Conservation (phyloP, 345 rosid genomes). For the Sisymbrium irio region DNA sequence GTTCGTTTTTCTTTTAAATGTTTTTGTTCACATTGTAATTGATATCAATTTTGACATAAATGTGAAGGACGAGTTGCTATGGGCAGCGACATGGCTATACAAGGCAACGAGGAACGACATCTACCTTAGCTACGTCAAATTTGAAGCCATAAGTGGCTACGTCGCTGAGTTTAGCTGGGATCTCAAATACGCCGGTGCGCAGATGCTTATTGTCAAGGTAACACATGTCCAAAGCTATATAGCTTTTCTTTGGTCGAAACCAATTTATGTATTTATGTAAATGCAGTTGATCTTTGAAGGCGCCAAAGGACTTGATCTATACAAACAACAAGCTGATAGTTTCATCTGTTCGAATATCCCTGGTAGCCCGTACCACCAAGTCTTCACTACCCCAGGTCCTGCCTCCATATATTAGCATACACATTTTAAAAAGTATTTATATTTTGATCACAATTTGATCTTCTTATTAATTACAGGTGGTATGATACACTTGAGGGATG, state of each 20-base stretch:
- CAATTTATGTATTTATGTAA: neutral
- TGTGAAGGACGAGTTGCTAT: conserved; percentile 81
- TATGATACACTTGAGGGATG: conserved; percentile 73
- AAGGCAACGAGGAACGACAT: conserved; percentile 45
- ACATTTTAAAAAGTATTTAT: neutral
- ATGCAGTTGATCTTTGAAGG: conserved; percentile 62
- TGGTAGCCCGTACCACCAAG: conserved; percentile 64
- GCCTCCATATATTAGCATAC: neutral
- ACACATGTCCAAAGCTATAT: neutral
- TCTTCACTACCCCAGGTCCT: conserved; percentile 58
- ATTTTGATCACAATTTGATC: neutral
- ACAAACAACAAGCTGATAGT: conserved; percentile 70
- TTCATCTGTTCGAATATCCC: conserved; percentile 73
- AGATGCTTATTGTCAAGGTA: conserved; percentile 69
- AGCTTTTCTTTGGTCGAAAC: neutral
- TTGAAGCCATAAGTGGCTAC: conserved; percentile 54
- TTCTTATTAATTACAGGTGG: conserved; percentile 49
- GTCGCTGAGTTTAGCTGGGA: conserved; percentile 94
- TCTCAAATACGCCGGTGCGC: conserved; percentile 85
- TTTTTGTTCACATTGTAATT: neutral
- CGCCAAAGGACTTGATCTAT: conserved; percentile 34
- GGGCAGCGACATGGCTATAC: conserved; percentile 94
- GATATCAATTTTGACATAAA: neutral
- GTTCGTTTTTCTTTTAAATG: neutral
- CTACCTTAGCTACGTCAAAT: conserved; percentile 49